phyloP scores from a whole-genome alignment of 305 asterid genomes.

The Rubia peregrina region DNA sequence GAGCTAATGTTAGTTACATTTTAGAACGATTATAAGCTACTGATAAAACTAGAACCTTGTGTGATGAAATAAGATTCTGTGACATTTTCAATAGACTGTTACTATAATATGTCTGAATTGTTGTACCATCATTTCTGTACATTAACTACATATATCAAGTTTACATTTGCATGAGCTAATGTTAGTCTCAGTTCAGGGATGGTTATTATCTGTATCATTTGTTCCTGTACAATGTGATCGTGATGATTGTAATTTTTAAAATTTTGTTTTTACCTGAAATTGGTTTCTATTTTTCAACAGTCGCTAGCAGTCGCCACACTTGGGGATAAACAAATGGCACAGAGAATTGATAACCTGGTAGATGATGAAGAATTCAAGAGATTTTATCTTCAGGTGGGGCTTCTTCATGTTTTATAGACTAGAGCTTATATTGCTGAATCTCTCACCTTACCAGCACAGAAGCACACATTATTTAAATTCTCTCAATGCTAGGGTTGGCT shows the following conservation, averaged over 20 bases:
- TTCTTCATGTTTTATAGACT: slow-evolving; percentile 10
- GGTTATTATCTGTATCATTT: not conserved
- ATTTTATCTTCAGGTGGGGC: slow-evolving; percentile 90
- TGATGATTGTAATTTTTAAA: not conserved
- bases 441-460: slow-evolving; percentile 10
- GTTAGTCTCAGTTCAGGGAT: not conserved
- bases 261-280: slow-evolving; percentile 6
- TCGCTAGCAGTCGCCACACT: slow-evolving; percentile 93
- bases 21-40: not conserved
- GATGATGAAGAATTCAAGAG: slow-evolving; percentile 95
- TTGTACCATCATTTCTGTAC: not conserved
- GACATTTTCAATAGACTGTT: not conserved
- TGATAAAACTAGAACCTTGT: not conserved
- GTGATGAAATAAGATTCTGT: not conserved
- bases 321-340: slow-evolving; percentile 97
- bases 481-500: not conserved
- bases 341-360: slow-evolving; percentile 81
- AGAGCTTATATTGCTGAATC: slow-evolving; percentile 17
- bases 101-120: not conserved
- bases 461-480: not conserved
- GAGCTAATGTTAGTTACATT: no score
- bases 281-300: slow-evolving; percentile 27
- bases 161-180: not conserved
- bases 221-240: not conserved
- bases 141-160: not conserved